A percentile compares a stretch with the other conserved stretches of the same genome.
These are phyloP conservation scores for Solanum clarkiae DNA, from an alignment of 257 asterid genomes.

Conservation along the genomic window DNA sequence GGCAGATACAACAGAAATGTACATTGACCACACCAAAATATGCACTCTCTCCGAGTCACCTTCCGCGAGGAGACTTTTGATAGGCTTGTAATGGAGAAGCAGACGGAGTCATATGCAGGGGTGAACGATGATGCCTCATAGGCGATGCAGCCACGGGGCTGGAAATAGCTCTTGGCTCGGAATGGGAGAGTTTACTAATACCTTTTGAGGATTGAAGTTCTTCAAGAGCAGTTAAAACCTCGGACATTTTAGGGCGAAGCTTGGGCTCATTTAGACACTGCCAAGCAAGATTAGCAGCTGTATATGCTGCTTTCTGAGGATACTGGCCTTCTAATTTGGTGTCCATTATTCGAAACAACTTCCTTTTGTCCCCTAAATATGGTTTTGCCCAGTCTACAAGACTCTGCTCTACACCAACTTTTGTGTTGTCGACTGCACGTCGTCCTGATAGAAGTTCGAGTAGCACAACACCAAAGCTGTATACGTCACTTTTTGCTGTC, in stretches of 20 bases:
- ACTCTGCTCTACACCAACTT: conserved; percentile 48
- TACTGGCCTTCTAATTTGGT: conserved; percentile 66
- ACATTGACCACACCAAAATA: neutral
- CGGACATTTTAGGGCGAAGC: conserved; percentile 59
- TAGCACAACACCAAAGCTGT: conserved; percentile 77
- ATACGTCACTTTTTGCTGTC: conserved; percentile 62
- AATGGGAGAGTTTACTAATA: conserved; percentile 8
- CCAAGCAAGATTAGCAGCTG: conserved; percentile 51
- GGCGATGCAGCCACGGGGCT: conserved; percentile 11
- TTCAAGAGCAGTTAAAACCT: conserved; percentile 50
- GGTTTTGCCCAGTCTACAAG: conserved; percentile 82
- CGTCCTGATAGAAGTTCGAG: conserved; percentile 65
- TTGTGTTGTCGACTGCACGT: conserved; percentile 52
- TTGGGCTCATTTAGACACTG: conserved; percentile 56
- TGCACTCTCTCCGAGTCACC: conserved; percentile 11
- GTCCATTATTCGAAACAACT: conserved; percentile 64
- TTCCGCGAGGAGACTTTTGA: conserved; percentile 31
- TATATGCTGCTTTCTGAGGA: conserved; percentile 60
- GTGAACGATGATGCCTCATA: conserved; percentile 26
- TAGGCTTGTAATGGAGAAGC: conserved; percentile 47
- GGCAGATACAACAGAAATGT: conserved; percentile 5
- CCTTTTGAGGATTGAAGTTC: conserved; percentile 43
- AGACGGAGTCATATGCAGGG: conserved; percentile 28
- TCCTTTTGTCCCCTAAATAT: conserved; percentile 56
- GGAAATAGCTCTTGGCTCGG: conserved; percentile 9